Base-by-base conservation (phyloP, 352 stramenopile genomes). In the Globisporangium perplexum region DNA sequence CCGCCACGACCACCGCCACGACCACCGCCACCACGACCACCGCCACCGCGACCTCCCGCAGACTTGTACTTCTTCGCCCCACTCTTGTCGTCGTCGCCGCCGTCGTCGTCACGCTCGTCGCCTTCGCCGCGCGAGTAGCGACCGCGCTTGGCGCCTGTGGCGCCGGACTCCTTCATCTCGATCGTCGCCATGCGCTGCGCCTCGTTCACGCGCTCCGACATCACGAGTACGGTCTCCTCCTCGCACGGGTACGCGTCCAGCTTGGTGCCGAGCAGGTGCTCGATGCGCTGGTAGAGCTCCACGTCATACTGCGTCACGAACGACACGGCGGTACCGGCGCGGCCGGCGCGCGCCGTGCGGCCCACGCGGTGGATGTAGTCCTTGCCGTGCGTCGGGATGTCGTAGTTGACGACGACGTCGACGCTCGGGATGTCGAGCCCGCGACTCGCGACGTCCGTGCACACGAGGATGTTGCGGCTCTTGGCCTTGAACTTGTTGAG, bases 351-450 rank as follows among this genome's bases (percentile, higher is more conserved):
- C 6, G 97, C 97, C 6, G 97, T 99, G 52, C 97, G 86, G 20
- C 97, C 97, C 2, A 99, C 96, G 33, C 97, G 82, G 68, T 99
- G 96, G 62, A 99, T 98, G 72, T 99, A 99, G 71, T 99, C 96
- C 69, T 99, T 99, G 24, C 93, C 95, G 69, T 99, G 90, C 24
- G 82, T 96, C 10, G 98, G 97, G 47, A 99, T 97, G 74, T 99
- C 97, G 75, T 98, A 99, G 69, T 99, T 99, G 53, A 99, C 87
- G 17, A 99, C 97, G 14, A 98, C 73, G 68, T 99, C 96, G 35
- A 99, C 97, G 51, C 78, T 91, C 2, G 97, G 96, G 59, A 99
- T 98, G 66, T 99, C 96, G 28, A 99, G 77, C 4, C 96, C 96
- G 53, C 89, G 86, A 48, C 76, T 88, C 8, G 89, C 89, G 15